Base-by-base conservation (phyloP, 768 basidiomycete genomes). In the Erythrobasidium yunnanense region DNA sequence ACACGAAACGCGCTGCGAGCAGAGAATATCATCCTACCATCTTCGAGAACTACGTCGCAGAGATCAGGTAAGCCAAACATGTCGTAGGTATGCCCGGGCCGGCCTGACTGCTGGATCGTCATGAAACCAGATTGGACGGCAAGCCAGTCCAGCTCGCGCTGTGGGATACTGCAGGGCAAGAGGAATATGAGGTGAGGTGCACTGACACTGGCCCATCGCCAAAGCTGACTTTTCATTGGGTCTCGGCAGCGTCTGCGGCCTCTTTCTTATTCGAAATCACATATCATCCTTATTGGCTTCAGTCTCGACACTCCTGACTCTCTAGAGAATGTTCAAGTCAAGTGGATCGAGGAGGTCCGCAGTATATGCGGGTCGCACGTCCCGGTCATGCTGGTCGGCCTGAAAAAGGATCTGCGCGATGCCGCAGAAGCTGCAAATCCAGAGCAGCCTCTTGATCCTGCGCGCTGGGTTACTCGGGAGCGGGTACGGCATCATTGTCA, bases 261-360 rank as follows among this genome's bases (percentile, higher is more conserved):
- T 51, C 83, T 99, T 77, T 95, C 91, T 51, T 97, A 97, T 78
- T 90, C 91, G 57, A 90, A 95, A 80, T 95, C 93, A 67, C 95
- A 99, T 77, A 89, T 99, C 73, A 95, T 99, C 75, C 84, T 99
- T 70, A 97, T 99, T 74, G 92, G 92, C 49, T 99, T 92, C 75
- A 83, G 90, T 54, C 84, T 97, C 73, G 93, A 96, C 78, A 90
- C 90, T 35, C 90, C 90, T 23, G 95, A 97, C 78, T 93, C 90
- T 38, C 80, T 97, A 66, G 92, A 97, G 70, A 96, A 97, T 78
- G 93, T 97, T 22, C 82, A 85, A 22, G 85, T 85, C 70, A 97
- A 97, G 90, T 97, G 95, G 95, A 95, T 90, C 76, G 90, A 93
- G 77, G 95, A 97, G 79, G 95, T 97, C 13, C 85, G 92, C 65